Evolutionary conservation across 257 asterid species (phyloP).

Genomic region (Avicennia marina): DNA sequence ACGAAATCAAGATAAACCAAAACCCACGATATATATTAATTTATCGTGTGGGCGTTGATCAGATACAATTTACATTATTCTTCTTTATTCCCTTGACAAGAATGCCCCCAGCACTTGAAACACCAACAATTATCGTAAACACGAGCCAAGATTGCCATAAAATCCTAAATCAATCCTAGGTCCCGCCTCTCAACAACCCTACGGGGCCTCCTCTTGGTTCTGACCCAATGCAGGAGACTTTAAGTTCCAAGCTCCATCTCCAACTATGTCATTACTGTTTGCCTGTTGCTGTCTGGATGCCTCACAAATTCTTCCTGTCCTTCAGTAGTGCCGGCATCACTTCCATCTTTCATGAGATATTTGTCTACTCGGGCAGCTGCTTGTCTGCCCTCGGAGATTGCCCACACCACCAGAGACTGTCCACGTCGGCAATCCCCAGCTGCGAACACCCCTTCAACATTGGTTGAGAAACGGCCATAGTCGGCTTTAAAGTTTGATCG

Average conservation of each 20-base stretch:
- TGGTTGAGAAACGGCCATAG: slow-evolving; percentile 82
- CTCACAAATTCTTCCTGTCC: slow-evolving; percentile 26
- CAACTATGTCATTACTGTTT: slow-evolving; percentile 46
- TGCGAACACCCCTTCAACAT: slow-evolving; percentile 81
- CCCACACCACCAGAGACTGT: slow-evolving; percentile 98
- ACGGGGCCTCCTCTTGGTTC: too few relatives aligned
- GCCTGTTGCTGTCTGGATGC: slow-evolving; percentile 48
- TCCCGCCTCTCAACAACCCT: too few relatives aligned
- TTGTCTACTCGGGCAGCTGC: slow-evolving; percentile 91
- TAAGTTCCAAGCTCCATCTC: not conserved
- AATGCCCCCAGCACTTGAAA: too few relatives aligned
- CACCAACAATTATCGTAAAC: too few relatives aligned
- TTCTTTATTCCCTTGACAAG: too few relatives aligned
- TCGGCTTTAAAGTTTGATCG: slow-evolving; percentile 92
- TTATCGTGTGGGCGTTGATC: too few relatives aligned
- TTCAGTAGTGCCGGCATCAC: slow-evolving; percentile 7
- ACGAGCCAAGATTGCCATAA: too few relatives aligned
- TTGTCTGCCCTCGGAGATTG: slow-evolving; percentile 91
- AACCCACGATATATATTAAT: too few relatives aligned
- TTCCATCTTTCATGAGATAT: slow-evolving; percentile 49
- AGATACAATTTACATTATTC: too few relatives aligned
- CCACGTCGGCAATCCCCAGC: slow-evolving; percentile 99
- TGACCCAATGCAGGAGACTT: too few relatives aligned
- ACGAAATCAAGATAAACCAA: too few relatives aligned
- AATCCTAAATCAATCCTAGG: too few relatives aligned